A percentile compares a stretch with the other conserved stretches of the same genome.
These are phyloP conservation scores for Lachancea nothofagi DNA, from an alignment of 805 yeast species.

Conservation along the genomic window DNA sequence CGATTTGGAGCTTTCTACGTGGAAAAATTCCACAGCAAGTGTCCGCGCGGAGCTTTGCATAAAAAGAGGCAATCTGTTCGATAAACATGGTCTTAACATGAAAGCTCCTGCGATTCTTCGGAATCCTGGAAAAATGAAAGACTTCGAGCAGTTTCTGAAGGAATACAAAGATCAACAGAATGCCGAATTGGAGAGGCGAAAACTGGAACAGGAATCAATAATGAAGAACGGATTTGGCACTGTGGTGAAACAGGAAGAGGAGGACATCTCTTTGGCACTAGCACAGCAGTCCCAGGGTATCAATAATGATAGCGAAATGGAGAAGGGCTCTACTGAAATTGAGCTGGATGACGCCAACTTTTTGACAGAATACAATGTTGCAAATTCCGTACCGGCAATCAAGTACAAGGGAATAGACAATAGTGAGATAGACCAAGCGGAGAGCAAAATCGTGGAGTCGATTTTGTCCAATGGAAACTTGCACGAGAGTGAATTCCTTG, in stretches of 20 bases:
- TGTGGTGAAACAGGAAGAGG: constrained; percentile 33
- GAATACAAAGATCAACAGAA: constrained; percentile 31
- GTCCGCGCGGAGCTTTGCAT: constrained; percentile 71
- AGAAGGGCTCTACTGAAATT: constrained; percentile 37
- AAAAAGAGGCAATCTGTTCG: constrained; percentile 62
- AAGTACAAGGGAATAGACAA: constrained; percentile 47
- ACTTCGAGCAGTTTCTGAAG: constrained; percentile 36
- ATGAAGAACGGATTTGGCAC: constrained; percentile 37
- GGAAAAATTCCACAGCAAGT: constrained; percentile 80
- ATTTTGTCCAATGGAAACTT: constrained; percentile 35
- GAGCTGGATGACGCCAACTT: constrained; percentile 57
- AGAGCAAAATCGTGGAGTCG: constrained; percentile 39
- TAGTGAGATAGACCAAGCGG: constrained; percentile 41
- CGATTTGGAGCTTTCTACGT: constrained; percentile 72
- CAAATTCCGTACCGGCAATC: constrained; percentile 72
- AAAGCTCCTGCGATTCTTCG: constrained; percentile 68
- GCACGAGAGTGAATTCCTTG: constrained; percentile 35
- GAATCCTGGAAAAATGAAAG: constrained; percentile 61
- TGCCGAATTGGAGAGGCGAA: constrained; percentile 24
- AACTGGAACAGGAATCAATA: constrained; percentile 33
- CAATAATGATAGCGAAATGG: constrained; percentile 20
- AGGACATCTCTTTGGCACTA: constrained; percentile 11
- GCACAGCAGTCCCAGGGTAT: constrained; percentile 6
- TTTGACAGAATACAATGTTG: constrained; percentile 76
- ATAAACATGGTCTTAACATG: constrained; percentile 49